These are phyloP conservation scores for Chaetomiaceae sp. DNA, from an alignment of 2,329 filamentous ascomycete species.

Conservation along the genomic window DNA sequence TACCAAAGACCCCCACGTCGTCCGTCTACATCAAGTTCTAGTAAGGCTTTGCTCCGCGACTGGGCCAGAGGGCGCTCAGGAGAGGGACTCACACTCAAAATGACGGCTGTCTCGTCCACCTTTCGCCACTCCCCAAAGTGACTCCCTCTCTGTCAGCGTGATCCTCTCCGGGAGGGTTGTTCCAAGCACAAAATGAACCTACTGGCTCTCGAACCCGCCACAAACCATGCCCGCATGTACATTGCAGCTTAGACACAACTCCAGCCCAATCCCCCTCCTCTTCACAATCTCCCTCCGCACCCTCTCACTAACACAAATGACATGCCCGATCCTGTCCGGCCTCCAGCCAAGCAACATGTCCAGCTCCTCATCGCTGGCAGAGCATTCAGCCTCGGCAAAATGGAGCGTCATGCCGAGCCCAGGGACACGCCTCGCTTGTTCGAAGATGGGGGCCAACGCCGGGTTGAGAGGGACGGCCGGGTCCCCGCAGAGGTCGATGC, in stretches of 20 bases:
- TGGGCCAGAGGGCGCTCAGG: background rate
- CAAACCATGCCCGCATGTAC: conserved; percentile 69
- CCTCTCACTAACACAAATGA: conserved; percentile 65
- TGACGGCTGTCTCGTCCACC: conserved; percentile 55
- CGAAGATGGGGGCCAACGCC: conserved; percentile 56
- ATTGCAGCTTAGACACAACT: conserved; percentile 78
- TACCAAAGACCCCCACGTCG: conserved; percentile 78
- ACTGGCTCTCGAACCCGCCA: conserved; percentile 61
- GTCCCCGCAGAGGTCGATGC: conserved; percentile 75
- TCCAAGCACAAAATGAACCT: conserved; percentile 7
- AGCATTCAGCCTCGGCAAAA: conserved; percentile 66
- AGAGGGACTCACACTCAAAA: conserved; percentile 59
- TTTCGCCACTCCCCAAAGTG: conserved; percentile 73
- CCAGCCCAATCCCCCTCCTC: conserved; percentile 55
- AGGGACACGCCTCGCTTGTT: conserved; percentile 44
- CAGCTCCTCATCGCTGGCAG: conserved; percentile 57
- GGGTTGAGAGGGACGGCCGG: conserved; percentile 51
- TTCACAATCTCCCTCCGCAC: conserved; percentile 55
- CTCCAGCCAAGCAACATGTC: conserved; percentile 58
- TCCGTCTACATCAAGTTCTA: conserved; percentile 56
- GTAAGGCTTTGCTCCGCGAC: background rate
- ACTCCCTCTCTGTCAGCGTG: conserved; percentile 17
- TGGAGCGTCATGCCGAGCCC: conserved; percentile 67
- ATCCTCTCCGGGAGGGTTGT: background rate
- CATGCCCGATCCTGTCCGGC: conserved; percentile 70